phyloP scores from a whole-genome alignment of 2,329 filamentous ascomycete species.

The Xylariaceae sp. region DNA sequence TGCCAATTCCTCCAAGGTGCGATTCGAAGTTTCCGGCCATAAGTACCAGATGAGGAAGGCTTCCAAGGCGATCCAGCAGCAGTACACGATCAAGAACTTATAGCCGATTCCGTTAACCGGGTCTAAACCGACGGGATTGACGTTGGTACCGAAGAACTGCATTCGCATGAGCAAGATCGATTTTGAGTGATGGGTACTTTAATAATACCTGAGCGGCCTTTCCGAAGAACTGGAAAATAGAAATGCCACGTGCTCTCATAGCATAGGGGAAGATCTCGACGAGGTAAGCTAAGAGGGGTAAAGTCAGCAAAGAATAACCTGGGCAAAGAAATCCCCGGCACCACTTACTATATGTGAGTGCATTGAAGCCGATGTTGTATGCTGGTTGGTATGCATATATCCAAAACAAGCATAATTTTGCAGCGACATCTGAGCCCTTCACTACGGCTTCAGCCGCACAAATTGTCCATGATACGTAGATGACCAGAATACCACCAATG shows the following conservation, averaged over 20 bases:
- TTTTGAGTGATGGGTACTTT: neutral
- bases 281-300: constrained; percentile 42
- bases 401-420: constrained; percentile 53
- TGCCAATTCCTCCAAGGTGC: constrained; percentile 67
- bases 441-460: constrained; percentile 41
- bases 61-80: constrained; percentile 35
- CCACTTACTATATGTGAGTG: constrained; percentile 58
- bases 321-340: neutral
- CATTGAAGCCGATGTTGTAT: constrained; percentile 65
- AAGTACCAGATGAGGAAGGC: constrained; percentile 68
- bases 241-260: constrained; percentile 57
- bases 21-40: constrained; percentile 77
- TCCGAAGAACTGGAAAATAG: constrained; percentile 39
- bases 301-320: neutral
- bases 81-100: constrained; percentile 35
- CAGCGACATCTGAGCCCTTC: constrained; percentile 34
- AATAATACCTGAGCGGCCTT: constrained; percentile 33
- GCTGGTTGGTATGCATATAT: constrained; percentile 57
- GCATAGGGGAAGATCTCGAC: constrained; percentile 59
- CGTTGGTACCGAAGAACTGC: constrained; percentile 47
- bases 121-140: constrained; percentile 40
- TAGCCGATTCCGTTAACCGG: constrained; percentile 33
- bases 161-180: constrained; percentile 7
- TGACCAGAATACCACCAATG: constrained; percentile 51
- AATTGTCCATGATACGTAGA: constrained; percentile 60